phyloP scores from a whole-genome alignment of 495 filamentous ascomycete genomes.

The Mycothermus thermophilus region DNA sequence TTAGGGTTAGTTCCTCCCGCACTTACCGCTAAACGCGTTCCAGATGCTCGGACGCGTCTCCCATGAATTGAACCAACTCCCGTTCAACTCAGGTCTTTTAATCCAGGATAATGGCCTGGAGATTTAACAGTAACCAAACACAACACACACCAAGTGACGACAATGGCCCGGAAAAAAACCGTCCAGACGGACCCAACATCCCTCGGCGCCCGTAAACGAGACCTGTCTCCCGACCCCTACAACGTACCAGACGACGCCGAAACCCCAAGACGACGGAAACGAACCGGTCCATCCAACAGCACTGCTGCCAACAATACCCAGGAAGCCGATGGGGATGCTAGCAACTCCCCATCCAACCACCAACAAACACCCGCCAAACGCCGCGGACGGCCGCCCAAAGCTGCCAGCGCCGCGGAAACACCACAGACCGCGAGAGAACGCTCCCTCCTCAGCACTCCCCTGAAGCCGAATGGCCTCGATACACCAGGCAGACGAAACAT shows the following conservation, averaged over 20 bases:
- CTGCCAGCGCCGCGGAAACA: constrained; percentile 4
- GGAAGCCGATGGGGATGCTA: too few relatives aligned
- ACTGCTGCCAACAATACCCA: background rate
- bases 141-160: background rate
- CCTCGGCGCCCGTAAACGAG: constrained; percentile 9
- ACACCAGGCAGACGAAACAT: constrained; percentile 49
- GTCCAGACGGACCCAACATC: constrained; percentile 5
- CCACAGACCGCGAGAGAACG: constrained; percentile 11
- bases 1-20: too few relatives aligned
- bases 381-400: constrained; percentile 15
- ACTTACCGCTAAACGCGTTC: too few relatives aligned
- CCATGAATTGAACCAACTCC: too few relatives aligned
- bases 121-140: background rate
- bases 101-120: background rate
- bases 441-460: too few relatives aligned
- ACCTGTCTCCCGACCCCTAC: constrained; percentile 14
- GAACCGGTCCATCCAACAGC: background rate
- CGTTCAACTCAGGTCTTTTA: too few relatives aligned
- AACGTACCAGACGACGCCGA: constrained; percentile 18
- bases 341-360: too few relatives aligned
- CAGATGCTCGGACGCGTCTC: too few relatives aligned
- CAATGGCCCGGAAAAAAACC: constrained; percentile 13
- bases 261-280: constrained; percentile 10
- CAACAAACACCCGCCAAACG: constrained; percentile 13
- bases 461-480: constrained; percentile 17